Evolutionary conservation across 2,329 filamentous ascomycete genomes (phyloP).

Genomic region (Dactylella cylindrospora): DNA sequence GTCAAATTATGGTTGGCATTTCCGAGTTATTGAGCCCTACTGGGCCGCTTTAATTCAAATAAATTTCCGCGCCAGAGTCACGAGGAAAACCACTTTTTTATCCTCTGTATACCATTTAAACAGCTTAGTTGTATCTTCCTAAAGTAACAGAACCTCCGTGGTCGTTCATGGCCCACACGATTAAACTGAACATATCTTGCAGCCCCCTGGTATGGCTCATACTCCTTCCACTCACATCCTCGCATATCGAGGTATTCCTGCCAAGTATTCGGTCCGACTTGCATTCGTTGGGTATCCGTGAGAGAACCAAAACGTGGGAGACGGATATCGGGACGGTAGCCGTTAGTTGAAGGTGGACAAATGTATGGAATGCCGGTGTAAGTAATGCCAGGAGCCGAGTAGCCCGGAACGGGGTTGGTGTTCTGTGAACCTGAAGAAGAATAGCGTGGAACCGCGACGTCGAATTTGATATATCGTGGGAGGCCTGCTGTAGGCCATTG

Average conservation of each 20-base stretch:
- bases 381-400: too few relatives aligned
- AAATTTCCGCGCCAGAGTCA: too few relatives aligned
- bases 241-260: conserved; percentile 10
- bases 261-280: conserved; percentile 11
- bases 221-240: conserved; percentile 12
- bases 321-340: conserved; percentile 24
- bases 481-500: too few relatives aligned
- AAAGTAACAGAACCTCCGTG: conserved; percentile 1
- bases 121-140: conserved; percentile 10
- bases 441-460: too few relatives aligned
- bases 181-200: conserved; percentile 10
- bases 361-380: too few relatives aligned
- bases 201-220: conserved; percentile 19
- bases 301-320: conserved; percentile 24
- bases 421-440: too few relatives aligned
- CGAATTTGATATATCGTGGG: too few relatives aligned
- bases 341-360: conserved; percentile 20
- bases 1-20: too few relatives aligned
- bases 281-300: conserved; percentile 1
- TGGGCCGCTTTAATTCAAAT: too few relatives aligned
- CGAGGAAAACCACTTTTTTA: too few relatives aligned
- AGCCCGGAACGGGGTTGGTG: too few relatives aligned
- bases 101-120: background rate
- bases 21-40: too few relatives aligned
- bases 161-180: conserved; percentile 6